These are phyloP conservation scores for Diaporthe sp. DNA, from an alignment of 2,329 filamentous ascomycete species.

Conservation along the genomic window DNA sequence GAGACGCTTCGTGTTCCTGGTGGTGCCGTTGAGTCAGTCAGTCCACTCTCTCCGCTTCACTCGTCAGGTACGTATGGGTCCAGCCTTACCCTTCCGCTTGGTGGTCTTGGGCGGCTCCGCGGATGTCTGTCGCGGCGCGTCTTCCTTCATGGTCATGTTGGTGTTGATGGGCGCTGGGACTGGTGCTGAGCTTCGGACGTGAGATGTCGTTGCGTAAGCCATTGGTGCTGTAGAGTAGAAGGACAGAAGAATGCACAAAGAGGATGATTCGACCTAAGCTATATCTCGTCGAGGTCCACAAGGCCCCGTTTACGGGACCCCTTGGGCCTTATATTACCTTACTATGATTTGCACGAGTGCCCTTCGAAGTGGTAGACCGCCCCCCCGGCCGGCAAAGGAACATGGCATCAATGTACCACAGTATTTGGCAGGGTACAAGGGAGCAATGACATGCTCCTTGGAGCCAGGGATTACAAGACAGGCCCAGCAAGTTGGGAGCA, in stretches of 20 bases:
- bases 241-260: slow-evolving; percentile 26
- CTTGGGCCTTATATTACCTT: slow-evolving; percentile 30
- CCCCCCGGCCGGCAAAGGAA: slow-evolving; percentile 30
- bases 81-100: slow-evolving; percentile 57
- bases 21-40: slow-evolving; percentile 32
- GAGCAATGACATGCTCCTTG: slow-evolving; percentile 14
- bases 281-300: slow-evolving; percentile 32
- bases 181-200: slow-evolving; percentile 36
- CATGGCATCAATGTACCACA: slow-evolving; percentile 22
- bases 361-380: slow-evolving; percentile 24
- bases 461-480: slow-evolving; percentile 22
- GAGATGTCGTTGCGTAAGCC: slow-evolving; percentile 37
- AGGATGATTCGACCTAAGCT: slow-evolving; percentile 27
- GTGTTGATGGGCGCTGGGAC: slow-evolving; percentile 37
- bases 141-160: slow-evolving; percentile 38
- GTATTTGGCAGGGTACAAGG: slow-evolving; percentile 22
- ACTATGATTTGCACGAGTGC: slow-evolving; percentile 27
- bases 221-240: slow-evolving; percentile 30
- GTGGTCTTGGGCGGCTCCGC: slow-evolving; percentile 54
- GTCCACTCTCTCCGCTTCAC: slow-evolving; percentile 26
- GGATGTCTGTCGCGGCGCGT: slow-evolving; percentile 55
- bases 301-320: slow-evolving; percentile 32
- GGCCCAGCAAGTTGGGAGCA: slow-evolving; percentile 21
- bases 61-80: slow-evolving; percentile 29
- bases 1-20: slow-evolving; percentile 80